Evolutionary conservation across 2,329 filamentous ascomycete genomes (phyloP).

Genomic region (Sphaerostilbella broomeana): DNA sequence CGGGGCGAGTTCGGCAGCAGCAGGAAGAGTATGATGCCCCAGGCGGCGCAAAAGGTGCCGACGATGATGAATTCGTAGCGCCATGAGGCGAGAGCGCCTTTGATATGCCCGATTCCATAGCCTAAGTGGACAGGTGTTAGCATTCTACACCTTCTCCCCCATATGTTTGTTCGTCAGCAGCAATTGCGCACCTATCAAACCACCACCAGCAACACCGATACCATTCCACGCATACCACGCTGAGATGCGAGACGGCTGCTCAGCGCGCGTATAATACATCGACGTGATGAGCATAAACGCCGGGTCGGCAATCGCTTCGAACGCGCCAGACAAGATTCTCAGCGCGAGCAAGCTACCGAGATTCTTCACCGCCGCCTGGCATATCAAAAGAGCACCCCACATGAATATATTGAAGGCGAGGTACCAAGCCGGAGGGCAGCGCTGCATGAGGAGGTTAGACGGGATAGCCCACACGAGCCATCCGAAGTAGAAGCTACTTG

Average conservation of each 20-base stretch:
- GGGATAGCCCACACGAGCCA: slow-evolving; percentile 32
- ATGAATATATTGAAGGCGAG: slow-evolving; percentile 45
- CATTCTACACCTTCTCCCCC: background rate
- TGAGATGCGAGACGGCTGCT: slow-evolving; percentile 56
- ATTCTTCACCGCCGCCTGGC: slow-evolving; percentile 48
- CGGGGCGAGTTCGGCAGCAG: slow-evolving; percentile 52
- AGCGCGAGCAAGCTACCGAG: slow-evolving; percentile 50
- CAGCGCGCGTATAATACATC: slow-evolving; percentile 58
- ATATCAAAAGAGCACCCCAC: slow-evolving; percentile 42
- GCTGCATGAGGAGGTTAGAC: slow-evolving; percentile 27
- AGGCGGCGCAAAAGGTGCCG: slow-evolving; percentile 48
- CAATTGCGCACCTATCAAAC: slow-evolving; percentile 28
- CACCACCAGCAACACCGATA: slow-evolving; percentile 52
- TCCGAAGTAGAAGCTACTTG: slow-evolving; percentile 32
- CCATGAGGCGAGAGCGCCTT: slow-evolving; percentile 52
- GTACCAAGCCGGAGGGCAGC: slow-evolving; percentile 30
- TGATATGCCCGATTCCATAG: slow-evolving; percentile 55
- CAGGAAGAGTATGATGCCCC: slow-evolving; percentile 52
- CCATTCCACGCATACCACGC: slow-evolving; percentile 56
- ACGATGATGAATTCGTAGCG: slow-evolving; percentile 65
- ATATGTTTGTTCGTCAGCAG: background rate
- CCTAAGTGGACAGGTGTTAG: slow-evolving; percentile 19
- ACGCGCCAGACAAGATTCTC: slow-evolving; percentile 56
- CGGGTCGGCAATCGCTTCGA: slow-evolving; percentile 47
- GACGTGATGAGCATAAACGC: slow-evolving; percentile 57